Percentiles rank a stretch among this genome's conserved stretches.
phyloP scores from a whole-genome alignment of 108 stramenopile genomes.

The Skeletonema potamos region DNA sequence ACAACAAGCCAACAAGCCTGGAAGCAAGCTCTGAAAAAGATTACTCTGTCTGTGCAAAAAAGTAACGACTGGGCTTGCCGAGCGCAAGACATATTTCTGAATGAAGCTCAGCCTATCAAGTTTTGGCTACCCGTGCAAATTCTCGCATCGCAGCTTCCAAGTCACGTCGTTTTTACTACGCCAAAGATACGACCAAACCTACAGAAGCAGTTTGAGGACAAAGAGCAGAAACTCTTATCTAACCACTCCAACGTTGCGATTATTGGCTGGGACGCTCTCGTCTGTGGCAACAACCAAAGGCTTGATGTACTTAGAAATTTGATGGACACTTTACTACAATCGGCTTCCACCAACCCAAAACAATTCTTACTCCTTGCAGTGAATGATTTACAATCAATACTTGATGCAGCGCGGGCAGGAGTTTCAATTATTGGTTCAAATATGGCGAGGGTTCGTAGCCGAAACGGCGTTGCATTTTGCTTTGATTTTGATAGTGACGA shows the following conservation, averaged over 20 bases:
- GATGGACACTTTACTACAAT: slow-evolving; percentile 20
- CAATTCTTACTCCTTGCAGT: slow-evolving; percentile 41
- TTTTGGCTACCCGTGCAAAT: slow-evolving; percentile 23
- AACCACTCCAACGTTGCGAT: slow-evolving; percentile 28
- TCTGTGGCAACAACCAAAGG: slow-evolving; percentile 2
- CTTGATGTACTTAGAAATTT: slow-evolving; percentile 7
- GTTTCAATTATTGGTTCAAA: slow-evolving; percentile 57
- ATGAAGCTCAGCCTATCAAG: slow-evolving; percentile 3
- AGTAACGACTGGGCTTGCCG: slow-evolving; percentile 15
- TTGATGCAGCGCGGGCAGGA: slow-evolving; percentile 38
- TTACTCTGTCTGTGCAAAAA: slow-evolving; percentile 17
- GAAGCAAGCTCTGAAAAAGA: slow-evolving; percentile 28
- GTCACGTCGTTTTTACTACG: slow-evolving; percentile 10
- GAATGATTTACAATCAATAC: slow-evolving; percentile 39
- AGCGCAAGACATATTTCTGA: neutral
- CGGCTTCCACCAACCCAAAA: slow-evolving; percentile 10
- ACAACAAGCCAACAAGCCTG: neutral
- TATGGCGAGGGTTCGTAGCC: slow-evolving; percentile 28
- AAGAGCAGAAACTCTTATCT: neutral
- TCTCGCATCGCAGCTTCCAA: slow-evolving; percentile 8
- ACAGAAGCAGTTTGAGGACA: neutral
- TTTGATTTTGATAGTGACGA: slow-evolving; percentile 2
- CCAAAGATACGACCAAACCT: neutral
- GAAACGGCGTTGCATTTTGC: slow-evolving; percentile 17
- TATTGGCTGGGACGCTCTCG: slow-evolving; percentile 31